These are phyloP conservation scores for Lipomyces sp. DNA, from an alignment of 805 yeast species.

Conservation along the genomic window DNA sequence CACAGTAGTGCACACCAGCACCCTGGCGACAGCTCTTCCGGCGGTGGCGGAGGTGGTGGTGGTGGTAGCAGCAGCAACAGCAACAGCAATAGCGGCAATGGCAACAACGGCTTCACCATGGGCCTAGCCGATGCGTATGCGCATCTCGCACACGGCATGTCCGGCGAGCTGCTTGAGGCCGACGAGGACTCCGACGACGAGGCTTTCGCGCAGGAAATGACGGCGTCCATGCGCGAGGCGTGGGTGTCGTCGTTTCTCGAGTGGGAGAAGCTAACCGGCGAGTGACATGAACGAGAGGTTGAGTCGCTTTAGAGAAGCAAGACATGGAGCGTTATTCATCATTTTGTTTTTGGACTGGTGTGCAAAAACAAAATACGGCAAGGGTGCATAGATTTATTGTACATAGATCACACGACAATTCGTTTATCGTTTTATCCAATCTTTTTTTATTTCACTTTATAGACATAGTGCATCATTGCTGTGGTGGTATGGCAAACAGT, in stretches of 20 bases:
- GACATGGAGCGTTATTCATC: background rate
- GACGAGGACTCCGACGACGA: background rate
- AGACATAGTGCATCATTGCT: constrained; percentile 1
- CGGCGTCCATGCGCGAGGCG: constrained; percentile 24
- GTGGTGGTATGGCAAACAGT: constrained; percentile 46
- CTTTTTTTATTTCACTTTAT: background rate
- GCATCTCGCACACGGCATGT: too few species aligned
- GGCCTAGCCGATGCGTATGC: background rate
- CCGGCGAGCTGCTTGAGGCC: too few species aligned
- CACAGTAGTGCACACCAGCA: too few species aligned
- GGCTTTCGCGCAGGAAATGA: constrained; percentile 21
- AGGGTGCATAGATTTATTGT: background rate
- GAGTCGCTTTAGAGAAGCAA: background rate
- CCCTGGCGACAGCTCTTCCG: too few species aligned
- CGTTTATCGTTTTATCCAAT: background rate
- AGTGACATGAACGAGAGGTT: background rate
- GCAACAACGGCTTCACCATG: background rate
- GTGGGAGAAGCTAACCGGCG: constrained; percentile 25
- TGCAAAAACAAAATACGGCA: background rate
- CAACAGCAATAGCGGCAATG: constrained; percentile 11
- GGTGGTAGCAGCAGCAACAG: background rate
- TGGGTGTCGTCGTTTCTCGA: constrained; percentile 29
- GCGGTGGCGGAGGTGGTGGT: background rate
- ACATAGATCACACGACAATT: background rate
- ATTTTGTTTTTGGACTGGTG: background rate